These are phyloP conservation scores for Aspergillus cejpii DNA, from an alignment of 2,329 filamentous ascomycete genomes.

Conservation along the genomic window DNA sequence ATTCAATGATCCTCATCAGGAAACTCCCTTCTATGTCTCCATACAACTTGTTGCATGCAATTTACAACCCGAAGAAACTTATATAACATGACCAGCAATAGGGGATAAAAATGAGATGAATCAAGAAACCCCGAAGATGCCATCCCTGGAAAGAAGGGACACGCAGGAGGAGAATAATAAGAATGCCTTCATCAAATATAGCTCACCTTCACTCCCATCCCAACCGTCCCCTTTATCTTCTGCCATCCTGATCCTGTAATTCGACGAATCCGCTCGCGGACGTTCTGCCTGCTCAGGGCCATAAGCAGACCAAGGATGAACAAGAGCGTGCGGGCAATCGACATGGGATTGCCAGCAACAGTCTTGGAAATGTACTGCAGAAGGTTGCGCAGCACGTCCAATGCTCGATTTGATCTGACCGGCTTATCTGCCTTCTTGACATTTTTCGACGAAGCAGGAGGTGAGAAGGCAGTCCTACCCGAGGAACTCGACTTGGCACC, in stretches of 20 bases:
- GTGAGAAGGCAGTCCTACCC: constrained; percentile 28
- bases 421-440: constrained; percentile 36
- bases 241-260: constrained; percentile 66
- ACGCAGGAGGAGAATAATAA: constrained; percentile 1
- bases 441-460: constrained; percentile 30
- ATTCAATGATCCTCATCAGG: background rate
- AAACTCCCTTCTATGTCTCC: background rate
- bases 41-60: constrained; percentile 4
- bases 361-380: constrained; percentile 47
- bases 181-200: constrained; percentile 62
- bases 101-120: constrained; percentile 8
- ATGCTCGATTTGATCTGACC: constrained; percentile 36
- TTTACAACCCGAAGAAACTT: constrained; percentile 9
- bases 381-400: constrained; percentile 45
- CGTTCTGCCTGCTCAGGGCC: constrained; percentile 65
- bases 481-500: constrained; percentile 21
- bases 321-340: constrained; percentile 57
- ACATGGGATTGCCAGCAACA: constrained; percentile 51
- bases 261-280: constrained; percentile 66
- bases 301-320: constrained; percentile 74
- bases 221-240: constrained; percentile 75
- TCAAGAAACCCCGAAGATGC: constrained; percentile 1
- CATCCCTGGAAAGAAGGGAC: background rate
- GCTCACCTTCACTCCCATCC: constrained; percentile 95
- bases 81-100: constrained; percentile 4